A percentile compares a stretch with the other conserved stretches of the same genome.
phyloP scores from a whole-genome alignment of 202 grass and related monocot species.

The Schoenoplectus triqueter region DNA sequence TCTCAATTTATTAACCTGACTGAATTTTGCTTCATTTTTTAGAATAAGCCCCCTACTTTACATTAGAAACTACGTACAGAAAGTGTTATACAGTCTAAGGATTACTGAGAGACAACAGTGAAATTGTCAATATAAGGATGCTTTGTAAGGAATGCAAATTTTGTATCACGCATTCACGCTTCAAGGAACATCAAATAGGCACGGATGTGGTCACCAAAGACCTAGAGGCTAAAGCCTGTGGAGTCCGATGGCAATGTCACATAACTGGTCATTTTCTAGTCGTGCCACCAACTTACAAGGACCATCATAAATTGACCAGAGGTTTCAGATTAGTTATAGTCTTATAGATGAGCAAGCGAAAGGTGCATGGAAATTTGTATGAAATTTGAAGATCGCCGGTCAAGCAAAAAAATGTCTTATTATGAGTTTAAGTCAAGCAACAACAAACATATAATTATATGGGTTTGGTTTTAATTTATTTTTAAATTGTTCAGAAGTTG shows the following conservation, averaged over 20 bases:
- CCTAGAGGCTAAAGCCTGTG: too few species aligned
- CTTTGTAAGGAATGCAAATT: neutral
- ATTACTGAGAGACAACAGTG: too few species aligned
- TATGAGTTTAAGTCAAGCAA: neutral
- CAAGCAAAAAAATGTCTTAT: neutral
- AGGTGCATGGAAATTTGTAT: neutral
- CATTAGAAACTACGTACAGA: too few species aligned
- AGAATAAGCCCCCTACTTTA: too few species aligned
- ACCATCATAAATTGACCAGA: neutral
- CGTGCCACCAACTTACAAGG: conserved; percentile 7
- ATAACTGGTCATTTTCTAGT: neutral
- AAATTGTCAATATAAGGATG: neutral
- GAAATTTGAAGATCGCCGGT: neutral
- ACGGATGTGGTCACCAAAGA: too few species aligned
- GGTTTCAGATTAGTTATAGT: neutral
- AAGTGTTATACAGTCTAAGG: too few species aligned
- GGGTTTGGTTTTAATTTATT: neutral
- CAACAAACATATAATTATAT: neutral
- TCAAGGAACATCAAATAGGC: too few species aligned
- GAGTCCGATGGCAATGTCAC: neutral
- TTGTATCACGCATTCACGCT: neutral
- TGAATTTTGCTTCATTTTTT: neutral
- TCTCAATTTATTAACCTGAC: neutral
- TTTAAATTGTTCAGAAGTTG: neutral
- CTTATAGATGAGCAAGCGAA: neutral